phyloP scores from a whole-genome alignment of 352 stramenopile genomes.

The Blastocystis sp. region DNA sequence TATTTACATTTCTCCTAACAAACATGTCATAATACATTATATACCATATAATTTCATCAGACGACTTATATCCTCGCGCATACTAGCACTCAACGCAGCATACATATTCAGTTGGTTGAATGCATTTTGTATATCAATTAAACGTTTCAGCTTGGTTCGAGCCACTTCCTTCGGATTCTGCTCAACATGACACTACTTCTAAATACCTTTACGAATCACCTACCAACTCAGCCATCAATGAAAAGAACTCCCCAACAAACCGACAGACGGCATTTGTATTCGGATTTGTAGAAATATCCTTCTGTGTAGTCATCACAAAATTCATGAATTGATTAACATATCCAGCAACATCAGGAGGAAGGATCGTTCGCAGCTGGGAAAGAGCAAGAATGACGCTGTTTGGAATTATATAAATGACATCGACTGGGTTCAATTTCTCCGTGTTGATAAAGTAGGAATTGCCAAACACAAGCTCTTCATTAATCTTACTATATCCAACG shows the following conservation, averaged over 20 bases:
- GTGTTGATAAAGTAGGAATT: not conserved
- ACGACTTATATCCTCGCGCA: not conserved
- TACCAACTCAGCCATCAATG: not conserved
- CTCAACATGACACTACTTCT: not conserved
- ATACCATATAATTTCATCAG: not conserved
- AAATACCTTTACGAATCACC: not conserved
- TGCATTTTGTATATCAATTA: not conserved
- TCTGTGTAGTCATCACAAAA: not conserved
- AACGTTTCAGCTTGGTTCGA: not conserved
- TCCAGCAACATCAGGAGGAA: not conserved
- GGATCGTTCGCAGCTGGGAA: not conserved
- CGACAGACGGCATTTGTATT: not conserved
- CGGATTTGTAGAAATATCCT: not conserved
- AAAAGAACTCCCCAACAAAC: not conserved
- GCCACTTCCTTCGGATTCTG: not conserved
- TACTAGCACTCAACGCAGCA: not conserved
- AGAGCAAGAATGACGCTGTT: not conserved
- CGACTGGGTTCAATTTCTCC: not conserved
- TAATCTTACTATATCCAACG: not conserved
- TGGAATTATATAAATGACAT: not conserved
- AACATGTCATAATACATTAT: constrained; percentile 8
- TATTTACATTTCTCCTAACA: not conserved
- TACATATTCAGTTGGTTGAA: not conserved
- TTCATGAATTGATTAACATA: constrained; percentile 31
- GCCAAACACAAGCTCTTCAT: not conserved